Percentiles rank a stretch among this genome's conserved stretches.
Conservation (phyloP, 2,329 filamentous ascomycete species). For the Penicillium sp. region DNA sequence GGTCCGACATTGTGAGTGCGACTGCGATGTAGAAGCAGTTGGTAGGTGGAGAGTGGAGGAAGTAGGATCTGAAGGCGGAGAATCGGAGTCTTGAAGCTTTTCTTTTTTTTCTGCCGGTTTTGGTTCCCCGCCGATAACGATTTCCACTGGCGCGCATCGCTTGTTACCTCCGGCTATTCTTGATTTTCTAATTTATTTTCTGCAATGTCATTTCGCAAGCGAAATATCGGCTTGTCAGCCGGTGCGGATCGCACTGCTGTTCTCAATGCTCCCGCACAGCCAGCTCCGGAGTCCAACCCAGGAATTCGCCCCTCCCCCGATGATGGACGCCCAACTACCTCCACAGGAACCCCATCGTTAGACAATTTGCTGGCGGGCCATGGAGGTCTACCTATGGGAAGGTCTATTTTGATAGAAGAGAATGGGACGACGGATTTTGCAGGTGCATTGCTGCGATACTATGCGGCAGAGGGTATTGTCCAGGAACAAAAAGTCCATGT, state of each 20-base stretch:
- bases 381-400: slow-evolving; percentile 75
- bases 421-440: slow-evolving; percentile 92
- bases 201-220: slow-evolving; percentile 63
- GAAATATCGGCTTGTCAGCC: slow-evolving; percentile 55
- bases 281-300: slow-evolving; percentile 35
- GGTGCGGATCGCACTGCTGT: slow-evolving; percentile 32
- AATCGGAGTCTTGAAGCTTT: slow-evolving; percentile 24
- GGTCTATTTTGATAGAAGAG: slow-evolving; percentile 75
- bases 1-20: slow-evolving; percentile 62
- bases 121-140: slow-evolving; percentile 25
- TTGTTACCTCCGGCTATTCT: not conserved
- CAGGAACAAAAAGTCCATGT: slow-evolving; percentile 88
- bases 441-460: slow-evolving; percentile 77
- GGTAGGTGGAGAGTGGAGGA: slow-evolving; percentile 5
- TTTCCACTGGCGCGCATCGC: slow-evolving; percentile 6
- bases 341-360: slow-evolving; percentile 80
- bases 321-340: slow-evolving; percentile 81
- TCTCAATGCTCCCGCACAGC: slow-evolving; percentile 25
- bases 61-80: slow-evolving; percentile 16
- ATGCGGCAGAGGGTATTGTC: slow-evolving; percentile 84
- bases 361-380: slow-evolving; percentile 83
- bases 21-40: slow-evolving; percentile 17
- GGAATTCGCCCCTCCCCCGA: slow-evolving; percentile 78
- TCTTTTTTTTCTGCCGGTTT: slow-evolving; percentile 28
- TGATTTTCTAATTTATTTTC: not conserved